A percentile compares a stretch with the other conserved stretches of the same genome.
These are phyloP conservation scores for Monosporascus ibericus DNA, from an alignment of 2,329 filamentous ascomycete genomes.

Conservation along the genomic window DNA sequence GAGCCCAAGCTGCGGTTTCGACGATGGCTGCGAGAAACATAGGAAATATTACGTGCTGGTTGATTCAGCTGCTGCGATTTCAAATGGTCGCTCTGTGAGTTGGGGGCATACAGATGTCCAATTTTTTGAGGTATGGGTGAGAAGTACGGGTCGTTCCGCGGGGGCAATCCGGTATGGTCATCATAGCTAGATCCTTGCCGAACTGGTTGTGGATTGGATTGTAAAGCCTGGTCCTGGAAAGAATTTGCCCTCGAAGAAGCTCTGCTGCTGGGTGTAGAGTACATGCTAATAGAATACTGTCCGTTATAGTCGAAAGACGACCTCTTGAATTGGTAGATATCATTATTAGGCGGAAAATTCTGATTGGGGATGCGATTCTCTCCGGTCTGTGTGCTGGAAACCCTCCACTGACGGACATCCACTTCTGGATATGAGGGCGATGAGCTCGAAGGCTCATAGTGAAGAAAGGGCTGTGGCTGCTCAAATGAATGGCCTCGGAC, in stretches of 20 bases:
- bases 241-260: conserved; percentile 9
- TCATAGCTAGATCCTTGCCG: conserved; percentile 21
- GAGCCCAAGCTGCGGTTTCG: conserved; percentile 30
- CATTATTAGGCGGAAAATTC: conserved; percentile 24
- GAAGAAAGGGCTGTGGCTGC: not conserved
- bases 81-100: conserved; percentile 22
- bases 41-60: conserved; percentile 25
- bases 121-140: conserved; percentile 12
- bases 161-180: conserved; percentile 9
- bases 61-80: conserved; percentile 24
- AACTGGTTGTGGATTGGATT: conserved; percentile 9
- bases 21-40: conserved; percentile 29
- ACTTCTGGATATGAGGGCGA: conserved; percentile 1
- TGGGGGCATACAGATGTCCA: conserved; percentile 15
- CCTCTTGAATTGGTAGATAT: conserved; percentile 15
- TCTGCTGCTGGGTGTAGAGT: conserved; percentile 18
- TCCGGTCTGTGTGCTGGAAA: conserved; percentile 6
- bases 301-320: conserved; percentile 23
- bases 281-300: conserved; percentile 25
- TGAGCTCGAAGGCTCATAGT: not conserved
- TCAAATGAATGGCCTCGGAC: not conserved
- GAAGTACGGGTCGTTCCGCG: conserved; percentile 17
- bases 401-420: conserved; percentile 19
- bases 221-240: conserved; percentile 7
- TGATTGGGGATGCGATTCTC: conserved; percentile 19